Evolutionary conservation across 495 filamentous ascomycete genomes (phyloP).

Genomic region (Aspergillus conjunctus): DNA sequence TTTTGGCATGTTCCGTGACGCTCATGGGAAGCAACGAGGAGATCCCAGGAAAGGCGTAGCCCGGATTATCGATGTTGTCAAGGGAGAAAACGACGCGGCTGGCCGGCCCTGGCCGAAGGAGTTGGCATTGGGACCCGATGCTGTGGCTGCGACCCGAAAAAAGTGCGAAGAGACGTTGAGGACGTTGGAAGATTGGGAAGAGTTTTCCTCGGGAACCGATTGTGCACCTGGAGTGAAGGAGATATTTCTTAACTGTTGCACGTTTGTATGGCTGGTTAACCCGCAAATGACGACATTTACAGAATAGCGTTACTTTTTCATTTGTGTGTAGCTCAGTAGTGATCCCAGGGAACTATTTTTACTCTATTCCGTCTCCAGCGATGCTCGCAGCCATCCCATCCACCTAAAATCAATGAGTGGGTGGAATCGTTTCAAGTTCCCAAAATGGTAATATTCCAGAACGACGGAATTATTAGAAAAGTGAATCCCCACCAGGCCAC

Average conservation of each 20-base stretch:
- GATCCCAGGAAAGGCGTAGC: slow-evolving; percentile 11
- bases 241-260: background rate
- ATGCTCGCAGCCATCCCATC: background rate
- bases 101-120: slow-evolving; percentile 4
- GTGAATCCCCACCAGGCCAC: too few relatives aligned
- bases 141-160: slow-evolving; percentile 9
- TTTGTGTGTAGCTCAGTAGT: background rate
- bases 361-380: background rate
- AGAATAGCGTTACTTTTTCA: background rate
- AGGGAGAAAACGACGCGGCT: slow-evolving; percentile 5
- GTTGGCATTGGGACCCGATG: slow-evolving; percentile 10
- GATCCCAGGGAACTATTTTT: background rate
- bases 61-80: slow-evolving; percentile 10
- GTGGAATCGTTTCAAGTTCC: background rate
- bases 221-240: background rate
- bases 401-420: background rate
- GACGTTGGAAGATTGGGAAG: slow-evolving; percentile 13
- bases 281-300: too few relatives aligned
- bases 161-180: slow-evolving; percentile 11
- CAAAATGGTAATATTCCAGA: background rate
- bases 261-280: background rate
- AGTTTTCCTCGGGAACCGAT: background rate
- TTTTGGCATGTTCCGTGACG: background rate
- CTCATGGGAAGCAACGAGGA: slow-evolving; percentile 7
- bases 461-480: background rate